Evolutionary conservation across 345 rosid species (phyloP), one percentile per base, ranked within the genome.

Genomic region (Psidium friedrichsthalianum): DNA sequence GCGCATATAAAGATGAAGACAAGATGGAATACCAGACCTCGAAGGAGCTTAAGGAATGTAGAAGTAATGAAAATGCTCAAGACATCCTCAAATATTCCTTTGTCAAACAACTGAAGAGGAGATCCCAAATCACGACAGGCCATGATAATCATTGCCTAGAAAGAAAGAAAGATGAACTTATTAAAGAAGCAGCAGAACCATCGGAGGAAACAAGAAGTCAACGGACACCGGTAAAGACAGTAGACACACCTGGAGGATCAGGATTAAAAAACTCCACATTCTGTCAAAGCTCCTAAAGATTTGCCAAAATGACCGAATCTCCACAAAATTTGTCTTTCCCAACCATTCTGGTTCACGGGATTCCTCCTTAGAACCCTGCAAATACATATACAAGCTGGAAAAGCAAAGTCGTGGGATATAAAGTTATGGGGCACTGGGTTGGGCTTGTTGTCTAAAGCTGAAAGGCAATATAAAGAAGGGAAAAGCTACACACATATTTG

Each of bases 221-320:
- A 24, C 12, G 42, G 24, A 69, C 55, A 76, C 82, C 59, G 6
- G 13, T 32, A 42, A 51, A 24, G 44, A 81, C 16, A 55, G 57
- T 57, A 85, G 76, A 84, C 87, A 82, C 88, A 95, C 99, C 98
- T 97, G 99, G 86, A 97, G 96, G 84, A 97, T 92, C 91, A 97
- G 83, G 87, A 97, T 92, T 91, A 93, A 95, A 92, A 95, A 95
- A 86, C 91, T 93, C 99, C 99, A 97, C 98, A 95, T 94, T 90
- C 99, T 92, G 87, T 95, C 98, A 90, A 97, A 97, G 92, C 99
- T 95, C 89, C 99, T 90, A 88, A 94, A 97, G 86, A 97, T 93
- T 88, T 97, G 99, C 99, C 98, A 97, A 88, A 97, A 94, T 40
- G 99, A 95, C 85, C 95, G 99, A 56, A 89, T 93, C 94, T 97